Conservation (phyloP, 805 yeast genomes). For the Starmerella kuoi region DNA sequence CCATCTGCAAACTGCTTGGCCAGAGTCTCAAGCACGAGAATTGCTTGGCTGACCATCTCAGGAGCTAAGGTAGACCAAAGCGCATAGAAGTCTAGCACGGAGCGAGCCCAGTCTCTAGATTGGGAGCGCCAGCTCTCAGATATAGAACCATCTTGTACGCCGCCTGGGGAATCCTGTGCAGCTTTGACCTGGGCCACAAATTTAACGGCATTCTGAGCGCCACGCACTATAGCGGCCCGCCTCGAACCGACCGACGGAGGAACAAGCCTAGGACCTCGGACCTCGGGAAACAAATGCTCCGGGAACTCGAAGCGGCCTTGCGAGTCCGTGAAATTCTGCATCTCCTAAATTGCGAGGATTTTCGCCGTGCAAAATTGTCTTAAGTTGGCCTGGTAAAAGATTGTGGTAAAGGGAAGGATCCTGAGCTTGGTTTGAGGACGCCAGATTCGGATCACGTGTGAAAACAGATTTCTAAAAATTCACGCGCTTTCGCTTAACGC, state of each 20-base stretch:
- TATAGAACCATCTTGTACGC: not conserved
- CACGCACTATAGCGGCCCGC: conserved; percentile 6
- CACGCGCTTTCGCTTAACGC: no score
- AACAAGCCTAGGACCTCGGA: conserved; percentile 2
- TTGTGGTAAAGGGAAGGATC: no score
- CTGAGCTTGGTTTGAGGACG: no score
- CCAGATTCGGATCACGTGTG: no score
- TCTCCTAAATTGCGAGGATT: no score
- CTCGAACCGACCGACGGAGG: conserved; percentile 15
- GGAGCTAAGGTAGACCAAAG: conserved; percentile 23
- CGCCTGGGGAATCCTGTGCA: not conserved
- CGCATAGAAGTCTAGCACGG: conserved; percentile 25
- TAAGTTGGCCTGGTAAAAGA: no score
- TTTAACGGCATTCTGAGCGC: not conserved
- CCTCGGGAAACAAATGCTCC: conserved; percentile 26
- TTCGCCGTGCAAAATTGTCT: no score
- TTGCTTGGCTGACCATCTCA: conserved; percentile 22
- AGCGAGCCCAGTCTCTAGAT: conserved; percentile 26
- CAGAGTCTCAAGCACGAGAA: conserved; percentile 18
- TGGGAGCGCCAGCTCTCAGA: not conserved
- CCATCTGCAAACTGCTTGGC: conserved; percentile 17
- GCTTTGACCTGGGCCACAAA: not conserved
- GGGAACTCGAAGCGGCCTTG: conserved; percentile 25
- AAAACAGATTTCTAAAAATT: no score
- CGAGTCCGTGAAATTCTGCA: conserved; percentile 23